Evolutionary conservation across 176 grass and related monocot species (phyloP).

Genomic region (Chrysopogon serrulatus): DNA sequence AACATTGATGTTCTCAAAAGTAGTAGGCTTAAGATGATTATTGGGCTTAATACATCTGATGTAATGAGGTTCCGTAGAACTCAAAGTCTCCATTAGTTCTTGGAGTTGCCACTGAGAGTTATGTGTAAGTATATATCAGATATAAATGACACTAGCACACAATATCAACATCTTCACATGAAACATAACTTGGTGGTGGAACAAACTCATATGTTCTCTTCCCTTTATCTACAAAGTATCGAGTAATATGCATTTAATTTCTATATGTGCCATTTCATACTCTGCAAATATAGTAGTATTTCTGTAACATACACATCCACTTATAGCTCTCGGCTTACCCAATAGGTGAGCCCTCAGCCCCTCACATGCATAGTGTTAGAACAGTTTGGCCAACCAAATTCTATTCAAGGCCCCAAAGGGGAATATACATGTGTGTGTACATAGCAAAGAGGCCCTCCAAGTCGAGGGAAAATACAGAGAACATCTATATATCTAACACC

Average conservation of each 20-base stretch:
- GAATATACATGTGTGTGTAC: too few species aligned
- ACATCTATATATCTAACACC: too few species aligned
- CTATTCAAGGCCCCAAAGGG: too few species aligned
- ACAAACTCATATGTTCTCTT: constrained; percentile 17
- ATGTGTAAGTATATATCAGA: constrained; percentile 19
- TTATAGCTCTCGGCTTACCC: not conserved
- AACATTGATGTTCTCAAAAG: constrained; percentile 78
- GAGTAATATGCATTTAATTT: constrained; percentile 15
- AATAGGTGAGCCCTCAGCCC: not conserved
- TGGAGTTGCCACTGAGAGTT: constrained; percentile 79
- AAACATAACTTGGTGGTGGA: not conserved
- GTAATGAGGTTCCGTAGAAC: constrained; percentile 84
- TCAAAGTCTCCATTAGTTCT: constrained; percentile 86
- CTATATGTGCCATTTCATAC: not conserved
- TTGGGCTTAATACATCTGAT: constrained; percentile 97
- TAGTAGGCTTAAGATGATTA: constrained; percentile 82
- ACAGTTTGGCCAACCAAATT: too few species aligned
- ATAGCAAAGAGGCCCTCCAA: too few species aligned
- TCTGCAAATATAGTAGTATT: not conserved
- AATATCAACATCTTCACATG: constrained; percentile 9
- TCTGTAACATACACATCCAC: not conserved
- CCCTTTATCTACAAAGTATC: constrained; percentile 5
- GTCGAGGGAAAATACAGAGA: too few species aligned
- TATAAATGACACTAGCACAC: not conserved
- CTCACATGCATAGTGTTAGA: too few species aligned